A percentile compares a stretch with the other conserved stretches of the same genome.
Conservation (phyloP, 228 moss, liverwort and hornwort genomes). For the Sphagnum fallax region DNA sequence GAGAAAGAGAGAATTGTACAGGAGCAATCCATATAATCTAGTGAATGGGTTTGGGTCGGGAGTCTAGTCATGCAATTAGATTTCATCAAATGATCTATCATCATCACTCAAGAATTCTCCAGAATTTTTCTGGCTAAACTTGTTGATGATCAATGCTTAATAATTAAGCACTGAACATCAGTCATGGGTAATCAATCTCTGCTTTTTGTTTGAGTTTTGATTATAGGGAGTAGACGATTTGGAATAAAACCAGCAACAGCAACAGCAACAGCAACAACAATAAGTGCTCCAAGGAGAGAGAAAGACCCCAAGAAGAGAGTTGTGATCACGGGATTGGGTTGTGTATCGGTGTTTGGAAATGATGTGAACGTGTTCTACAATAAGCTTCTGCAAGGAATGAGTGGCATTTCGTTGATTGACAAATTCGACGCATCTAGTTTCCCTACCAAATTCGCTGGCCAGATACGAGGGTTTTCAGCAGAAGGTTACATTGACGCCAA, state of each 20-base stretch:
- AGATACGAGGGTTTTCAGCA: conserved; percentile 71
- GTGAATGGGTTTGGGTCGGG: no score
- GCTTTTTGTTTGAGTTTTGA: no score
- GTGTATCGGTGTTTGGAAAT: conserved; percentile 92
- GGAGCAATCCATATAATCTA: no score
- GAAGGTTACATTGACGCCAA: conserved; percentile 85
- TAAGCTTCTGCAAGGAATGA: conserved; percentile 72
- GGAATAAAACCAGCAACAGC: conserved; percentile 1
- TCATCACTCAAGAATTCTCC: no score
- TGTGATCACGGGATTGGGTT: conserved; percentile 94
- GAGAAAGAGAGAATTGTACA: no score
- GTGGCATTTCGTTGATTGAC: conserved; percentile 86
- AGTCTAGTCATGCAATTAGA: no score
- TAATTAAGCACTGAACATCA: no score
- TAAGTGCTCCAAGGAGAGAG: conserved; percentile 51
- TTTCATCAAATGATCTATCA: no score
- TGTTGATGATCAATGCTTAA: no score
- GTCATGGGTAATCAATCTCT: no score
- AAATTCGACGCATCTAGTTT: conserved; percentile 83
- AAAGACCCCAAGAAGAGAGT: conserved; percentile 88
- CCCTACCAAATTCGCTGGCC: conserved; percentile 89
- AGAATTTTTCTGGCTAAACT: no score
- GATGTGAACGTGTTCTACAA: conserved; percentile 81
- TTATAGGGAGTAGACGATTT: background rate
- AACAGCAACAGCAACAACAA: conserved; percentile 27